Conservation (phyloP, 495 filamentous ascomycete species). For the Cenococcum geophilum region DNA sequence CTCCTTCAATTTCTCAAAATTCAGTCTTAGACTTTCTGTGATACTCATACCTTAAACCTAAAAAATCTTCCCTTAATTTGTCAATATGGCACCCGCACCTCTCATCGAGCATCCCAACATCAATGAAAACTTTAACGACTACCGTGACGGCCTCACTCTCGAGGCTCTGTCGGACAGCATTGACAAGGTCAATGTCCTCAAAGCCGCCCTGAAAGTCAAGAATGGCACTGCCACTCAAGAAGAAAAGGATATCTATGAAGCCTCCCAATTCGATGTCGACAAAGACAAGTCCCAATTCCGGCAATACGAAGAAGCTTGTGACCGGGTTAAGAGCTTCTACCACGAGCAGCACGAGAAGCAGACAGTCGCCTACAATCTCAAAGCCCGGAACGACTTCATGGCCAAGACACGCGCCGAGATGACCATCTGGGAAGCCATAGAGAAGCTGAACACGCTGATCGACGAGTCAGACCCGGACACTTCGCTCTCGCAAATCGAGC, state of each 20-base stretch:
- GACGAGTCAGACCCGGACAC: slow-evolving; percentile 89
- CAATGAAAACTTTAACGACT: slow-evolving; percentile 32
- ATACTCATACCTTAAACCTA: slow-evolving; percentile 17
- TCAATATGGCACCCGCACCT: slow-evolving; percentile 37
- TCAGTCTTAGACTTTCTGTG: not conserved
- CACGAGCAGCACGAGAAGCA: slow-evolving; percentile 77
- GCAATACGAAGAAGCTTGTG: slow-evolving; percentile 70
- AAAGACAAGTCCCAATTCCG: slow-evolving; percentile 81
- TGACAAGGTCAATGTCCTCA: slow-evolving; percentile 74
- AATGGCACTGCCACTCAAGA: slow-evolving; percentile 37
- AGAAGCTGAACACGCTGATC: slow-evolving; percentile 81
- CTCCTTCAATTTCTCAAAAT: not conserved
- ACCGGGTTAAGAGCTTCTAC: slow-evolving; percentile 78
- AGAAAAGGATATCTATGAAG: slow-evolving; percentile 52
- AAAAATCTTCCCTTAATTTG: not conserved
- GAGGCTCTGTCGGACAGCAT: slow-evolving; percentile 74
- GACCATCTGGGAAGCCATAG: slow-evolving; percentile 84
- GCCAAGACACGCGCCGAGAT: slow-evolving; percentile 62
- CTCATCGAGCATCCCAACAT: slow-evolving; percentile 34
- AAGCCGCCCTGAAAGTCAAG: slow-evolving; percentile 46
- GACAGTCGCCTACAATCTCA: slow-evolving; percentile 77
- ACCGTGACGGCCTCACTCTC: slow-evolving; percentile 63
- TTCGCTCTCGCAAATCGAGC: slow-evolving; percentile 77
- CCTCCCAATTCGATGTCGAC: slow-evolving; percentile 61
- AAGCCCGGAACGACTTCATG: slow-evolving; percentile 65